Percentiles rank a stretch among this genome's conserved stretches.
Conservation (phyloP, 495 filamentous ascomycete species). For the Gamarada debralockiae region DNA sequence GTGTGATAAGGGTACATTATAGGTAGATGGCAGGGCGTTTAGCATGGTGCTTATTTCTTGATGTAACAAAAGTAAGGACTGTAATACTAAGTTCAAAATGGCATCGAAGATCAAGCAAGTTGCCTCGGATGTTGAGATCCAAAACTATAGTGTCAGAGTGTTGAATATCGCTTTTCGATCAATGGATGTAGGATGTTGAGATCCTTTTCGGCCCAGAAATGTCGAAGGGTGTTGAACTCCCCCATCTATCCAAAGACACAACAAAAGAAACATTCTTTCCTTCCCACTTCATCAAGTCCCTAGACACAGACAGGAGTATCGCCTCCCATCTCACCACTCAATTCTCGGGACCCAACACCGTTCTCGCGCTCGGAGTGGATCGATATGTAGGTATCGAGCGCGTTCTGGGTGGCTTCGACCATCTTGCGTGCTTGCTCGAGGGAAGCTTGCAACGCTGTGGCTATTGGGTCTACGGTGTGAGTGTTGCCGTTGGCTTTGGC, state of each 20-base stretch:
- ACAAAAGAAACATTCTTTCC: too few species aligned
- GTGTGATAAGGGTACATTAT: conserved; percentile 12
- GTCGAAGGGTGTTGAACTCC: background rate
- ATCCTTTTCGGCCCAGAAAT: background rate
- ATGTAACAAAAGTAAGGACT: conserved; percentile 1
- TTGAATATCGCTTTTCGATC: conserved; percentile 1
- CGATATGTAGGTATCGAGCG: conserved; percentile 30
- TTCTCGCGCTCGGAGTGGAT: conserved; percentile 10
- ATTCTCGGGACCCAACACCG: conserved; percentile 39
- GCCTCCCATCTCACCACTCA: conserved; percentile 42
- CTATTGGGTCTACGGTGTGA: background rate
- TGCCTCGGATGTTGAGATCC: conserved; percentile 16
- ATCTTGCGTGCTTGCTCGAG: conserved; percentile 36
- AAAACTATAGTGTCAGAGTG: conserved; percentile 5
- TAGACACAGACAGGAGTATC: conserved; percentile 42
- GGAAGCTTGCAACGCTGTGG: background rate
- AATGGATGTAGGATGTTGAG: background rate
- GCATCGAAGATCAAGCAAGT: conserved; percentile 24
- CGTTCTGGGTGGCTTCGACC: conserved; percentile 32
- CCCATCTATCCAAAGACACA: too few species aligned
- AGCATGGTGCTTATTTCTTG: background rate
- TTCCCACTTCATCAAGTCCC: too few species aligned
- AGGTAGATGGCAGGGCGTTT: too few species aligned
- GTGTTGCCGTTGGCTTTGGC: background rate
- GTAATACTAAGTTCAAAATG: conserved; percentile 22